phyloP scores from a whole-genome alignment of 2,329 filamentous ascomycete species.

The Monilinia laxa region DNA sequence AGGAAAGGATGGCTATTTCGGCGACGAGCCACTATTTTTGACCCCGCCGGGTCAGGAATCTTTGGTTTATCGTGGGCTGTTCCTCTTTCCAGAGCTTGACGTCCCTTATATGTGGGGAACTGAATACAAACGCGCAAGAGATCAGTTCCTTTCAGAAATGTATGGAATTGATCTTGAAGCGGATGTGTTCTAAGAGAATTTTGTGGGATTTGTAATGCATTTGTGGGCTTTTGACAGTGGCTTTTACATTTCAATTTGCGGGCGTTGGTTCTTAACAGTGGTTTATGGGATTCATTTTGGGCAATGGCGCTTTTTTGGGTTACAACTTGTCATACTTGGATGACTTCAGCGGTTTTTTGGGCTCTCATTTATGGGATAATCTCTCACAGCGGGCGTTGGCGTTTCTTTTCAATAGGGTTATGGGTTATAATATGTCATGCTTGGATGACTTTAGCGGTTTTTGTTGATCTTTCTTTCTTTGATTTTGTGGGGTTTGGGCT shows the following conservation, averaged over 20 bases:
- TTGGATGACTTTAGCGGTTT: no score
- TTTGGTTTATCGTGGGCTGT: not conserved
- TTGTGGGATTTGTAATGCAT: not conserved
- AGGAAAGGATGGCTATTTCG: not conserved
- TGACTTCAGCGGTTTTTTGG: not conserved
- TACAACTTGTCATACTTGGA: not conserved
- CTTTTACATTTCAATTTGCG: not conserved
- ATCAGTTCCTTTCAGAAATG: not conserved
- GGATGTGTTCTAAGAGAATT: not conserved
- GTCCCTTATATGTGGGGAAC: constrained; percentile 4
- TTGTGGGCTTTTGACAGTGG: not conserved
- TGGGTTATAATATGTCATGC: no score
- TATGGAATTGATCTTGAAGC: constrained; percentile 8
- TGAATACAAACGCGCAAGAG: not conserved
- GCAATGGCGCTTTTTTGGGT: not conserved
- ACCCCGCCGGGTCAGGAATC: not conserved
- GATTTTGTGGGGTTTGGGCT: not conserved
- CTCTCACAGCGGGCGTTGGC: not conserved
- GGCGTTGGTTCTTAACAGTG: not conserved
- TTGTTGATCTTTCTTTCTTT: no score
- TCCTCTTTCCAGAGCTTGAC: constrained; percentile 13
- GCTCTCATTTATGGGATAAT: not conserved
- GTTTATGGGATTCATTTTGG: not conserved
- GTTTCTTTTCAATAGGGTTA: not conserved
- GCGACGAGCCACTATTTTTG: not conserved